Base-by-base conservation (phyloP, 2,329 filamentous ascomycete genomes). In the Hawksworthiomyces lignivorus region DNA sequence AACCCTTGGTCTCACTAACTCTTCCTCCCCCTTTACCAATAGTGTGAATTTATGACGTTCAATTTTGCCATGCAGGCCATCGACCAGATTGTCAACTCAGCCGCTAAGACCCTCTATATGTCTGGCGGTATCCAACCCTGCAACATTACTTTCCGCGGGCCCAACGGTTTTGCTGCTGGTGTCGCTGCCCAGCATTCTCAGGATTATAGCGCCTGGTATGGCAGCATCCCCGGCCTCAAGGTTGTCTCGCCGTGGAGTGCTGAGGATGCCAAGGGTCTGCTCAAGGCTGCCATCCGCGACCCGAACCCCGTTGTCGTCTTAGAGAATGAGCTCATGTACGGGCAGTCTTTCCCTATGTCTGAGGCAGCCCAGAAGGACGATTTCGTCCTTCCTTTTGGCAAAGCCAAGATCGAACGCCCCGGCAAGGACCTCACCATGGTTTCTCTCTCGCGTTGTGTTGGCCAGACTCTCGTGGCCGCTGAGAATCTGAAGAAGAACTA, bases 41-140 rank as follows among this genome's bases (percentile, higher is more conserved):
- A 92, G 87, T 92, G 85, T 78, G 92, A 98, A 73, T 98, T 98
- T 77, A 98, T 98, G 92, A 98, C 92, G 60, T 97, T 95, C 81
- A 98, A 98, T 80, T 97, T 97, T 64, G 90, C 92, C 67, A 98
- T 98, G 92, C 92, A 98, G 73, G 87, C 92, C 63, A 98, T 98
- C 67, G 92, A 98, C 66, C 92, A 98, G 67, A 87, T 98, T 63
- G 89, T 98, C 80, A 98, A 98, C 81, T 97, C 90, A 37, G 92
- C 77, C 56, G 92, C 88, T 61, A 98, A 98, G 78, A 98, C 92
- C 44, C 90, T 98, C 62, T 98, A 98, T 77, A 98, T 98, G 92
- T 97, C 92, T 51, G 92, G 92, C 58, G 92, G 92, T 66, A 97
- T 96, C 66, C 92, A 98, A 71, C 92, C 92, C 57, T 98, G 92